These are phyloP conservation scores for Fusarium metavorans DNA, from an alignment of 2,329 filamentous ascomycete species.

Conservation along the genomic window DNA sequence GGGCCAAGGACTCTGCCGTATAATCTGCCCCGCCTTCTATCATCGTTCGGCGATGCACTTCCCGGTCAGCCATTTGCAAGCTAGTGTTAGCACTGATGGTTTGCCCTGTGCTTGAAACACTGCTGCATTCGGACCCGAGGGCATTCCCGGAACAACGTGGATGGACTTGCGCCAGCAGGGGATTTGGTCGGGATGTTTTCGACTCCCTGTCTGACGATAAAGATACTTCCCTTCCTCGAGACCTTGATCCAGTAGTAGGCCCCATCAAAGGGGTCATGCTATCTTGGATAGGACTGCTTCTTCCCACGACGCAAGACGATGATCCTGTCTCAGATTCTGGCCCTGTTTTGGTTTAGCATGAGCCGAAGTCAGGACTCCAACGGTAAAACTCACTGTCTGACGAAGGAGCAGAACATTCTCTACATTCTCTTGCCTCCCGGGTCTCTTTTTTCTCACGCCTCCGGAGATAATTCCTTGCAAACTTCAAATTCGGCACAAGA, in stretches of 20 bases:
- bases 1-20: background rate
- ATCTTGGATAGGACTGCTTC: background rate
- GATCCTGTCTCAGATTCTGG: background rate
- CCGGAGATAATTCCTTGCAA: slow-evolving; percentile 3
- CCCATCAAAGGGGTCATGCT: background rate
- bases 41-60: background rate
- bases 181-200: background rate
- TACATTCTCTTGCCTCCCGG: background rate
- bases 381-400: slow-evolving; percentile 1
- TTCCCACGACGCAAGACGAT: background rate
- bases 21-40: background rate
- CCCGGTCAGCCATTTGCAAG: background rate
- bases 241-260: background rate
- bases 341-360: background rate
- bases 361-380: background rate
- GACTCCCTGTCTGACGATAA: background rate
- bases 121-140: background rate
- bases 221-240: background rate
- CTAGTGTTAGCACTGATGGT: background rate
- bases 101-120: background rate
- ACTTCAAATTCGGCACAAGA: slow-evolving; percentile 6
- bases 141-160: background rate
- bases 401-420: background rate
- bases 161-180: background rate
- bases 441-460: slow-evolving; percentile 2